Evolutionary conservation across 257 asterid species (phyloP).

Genomic region (Nicotiana paniculata): DNA sequence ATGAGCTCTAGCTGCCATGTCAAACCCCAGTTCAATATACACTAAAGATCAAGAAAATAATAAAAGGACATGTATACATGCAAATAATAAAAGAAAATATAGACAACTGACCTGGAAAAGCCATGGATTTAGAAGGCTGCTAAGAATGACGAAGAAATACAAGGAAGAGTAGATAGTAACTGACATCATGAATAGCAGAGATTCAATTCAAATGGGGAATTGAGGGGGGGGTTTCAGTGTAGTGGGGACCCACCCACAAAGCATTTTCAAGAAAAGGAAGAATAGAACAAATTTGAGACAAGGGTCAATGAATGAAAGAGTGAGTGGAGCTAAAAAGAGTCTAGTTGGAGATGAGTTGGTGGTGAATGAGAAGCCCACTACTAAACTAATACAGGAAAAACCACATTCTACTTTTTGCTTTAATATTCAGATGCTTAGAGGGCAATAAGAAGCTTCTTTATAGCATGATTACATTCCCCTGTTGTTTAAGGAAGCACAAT

Average conservation of each 20-base stretch:
- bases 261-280: constrained; percentile 23
- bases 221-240: constrained; percentile 17
- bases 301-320: constrained; percentile 14
- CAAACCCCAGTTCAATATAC: neutral
- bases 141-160: constrained; percentile 22
- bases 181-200: constrained; percentile 21
- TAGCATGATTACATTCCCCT: constrained; percentile 31
- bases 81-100: neutral
- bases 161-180: constrained; percentile 17
- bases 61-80: neutral
- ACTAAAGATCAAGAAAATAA: neutral
- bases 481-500: constrained; percentile 25
- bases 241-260: constrained; percentile 47
- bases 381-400: constrained; percentile 23
- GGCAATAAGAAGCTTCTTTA: constrained; percentile 25
- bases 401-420: constrained; percentile 25
- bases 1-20: neutral
- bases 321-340: constrained; percentile 33
- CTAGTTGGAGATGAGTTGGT: constrained; percentile 32
- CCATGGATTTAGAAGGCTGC: constrained; percentile 19
- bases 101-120: constrained; percentile 33
- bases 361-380: constrained; percentile 83
- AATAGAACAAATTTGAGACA: constrained; percentile 11
- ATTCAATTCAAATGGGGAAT: constrained; percentile 17
- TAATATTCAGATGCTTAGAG: constrained; percentile 44